phyloP scores from a whole-genome alignment of 495 filamentous ascomycete genomes.

The Friedmanniomyces simplex region DNA sequence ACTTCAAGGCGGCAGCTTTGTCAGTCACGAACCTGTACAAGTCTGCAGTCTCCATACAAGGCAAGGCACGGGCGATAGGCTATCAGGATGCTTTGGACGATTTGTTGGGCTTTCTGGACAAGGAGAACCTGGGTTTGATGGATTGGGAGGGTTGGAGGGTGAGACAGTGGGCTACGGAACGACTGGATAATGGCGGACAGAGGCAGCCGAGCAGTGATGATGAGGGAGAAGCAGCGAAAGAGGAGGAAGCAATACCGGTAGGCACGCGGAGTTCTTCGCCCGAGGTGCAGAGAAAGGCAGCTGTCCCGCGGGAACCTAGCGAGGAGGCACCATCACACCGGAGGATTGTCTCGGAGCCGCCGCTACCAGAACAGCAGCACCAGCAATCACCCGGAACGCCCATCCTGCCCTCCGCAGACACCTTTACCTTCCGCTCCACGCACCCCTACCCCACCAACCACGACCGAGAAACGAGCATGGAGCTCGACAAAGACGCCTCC shows the following conservation, averaged over 20 bases:
- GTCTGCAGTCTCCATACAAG: slow-evolving; percentile 64
- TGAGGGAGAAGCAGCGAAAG: slow-evolving; percentile 2
- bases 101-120: slow-evolving; percentile 71
- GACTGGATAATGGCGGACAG: slow-evolving; percentile 53
- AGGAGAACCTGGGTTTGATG: slow-evolving; percentile 60
- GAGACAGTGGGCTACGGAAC: slow-evolving; percentile 74
- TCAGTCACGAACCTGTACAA: slow-evolving; percentile 97
- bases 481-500: slow-evolving; percentile 31
- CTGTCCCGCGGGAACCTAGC: slow-evolving; percentile 27
- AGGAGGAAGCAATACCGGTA: not conserved
- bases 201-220: slow-evolving; percentile 35
- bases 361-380: not conserved
- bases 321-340: not conserved
- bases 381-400: not conserved
- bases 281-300: slow-evolving; percentile 41
- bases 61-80: slow-evolving; percentile 63
- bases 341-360: not conserved
- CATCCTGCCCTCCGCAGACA: not conserved
- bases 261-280: slow-evolving; percentile 46
- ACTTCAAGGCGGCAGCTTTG: slow-evolving; percentile 84
- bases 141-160: slow-evolving; percentile 76
- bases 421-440: slow-evolving; percentile 64
- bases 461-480: slow-evolving; percentile 45
- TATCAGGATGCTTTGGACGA: slow-evolving; percentile 95
- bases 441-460: slow-evolving; percentile 50